These are phyloP conservation scores for Colletotrichum sp. DNA, from an alignment of 2,329 filamentous ascomycete species.

Conservation along the genomic window DNA sequence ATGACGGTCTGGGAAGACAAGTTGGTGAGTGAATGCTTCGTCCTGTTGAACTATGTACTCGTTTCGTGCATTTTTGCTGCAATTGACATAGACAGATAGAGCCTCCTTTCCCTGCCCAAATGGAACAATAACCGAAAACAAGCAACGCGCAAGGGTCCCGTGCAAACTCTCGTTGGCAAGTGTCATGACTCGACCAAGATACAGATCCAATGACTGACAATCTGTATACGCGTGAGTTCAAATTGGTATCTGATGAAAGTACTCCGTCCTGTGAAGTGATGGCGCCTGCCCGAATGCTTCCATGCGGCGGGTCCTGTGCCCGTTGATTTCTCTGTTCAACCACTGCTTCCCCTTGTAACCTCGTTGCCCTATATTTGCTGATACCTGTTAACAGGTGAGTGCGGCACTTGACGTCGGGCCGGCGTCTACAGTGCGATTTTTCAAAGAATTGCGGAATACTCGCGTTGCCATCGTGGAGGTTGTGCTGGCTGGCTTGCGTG, in stretches of 20 bases:
- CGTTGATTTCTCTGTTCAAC: neutral
- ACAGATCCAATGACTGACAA: conserved; percentile 19
- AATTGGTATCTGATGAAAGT: conserved; percentile 21
- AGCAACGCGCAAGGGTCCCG: conserved; percentile 5
- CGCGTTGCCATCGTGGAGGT: neutral
- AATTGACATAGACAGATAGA: conserved; percentile 13
- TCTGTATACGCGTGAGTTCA: conserved; percentile 20
- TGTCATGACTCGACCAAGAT: neutral
- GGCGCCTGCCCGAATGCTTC: conserved; percentile 15
- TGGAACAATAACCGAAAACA: neutral
- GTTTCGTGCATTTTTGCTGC: conserved; percentile 2
- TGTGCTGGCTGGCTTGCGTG: neutral
- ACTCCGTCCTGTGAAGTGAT: conserved; percentile 16
- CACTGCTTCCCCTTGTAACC: neutral
- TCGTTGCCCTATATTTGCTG: neutral
- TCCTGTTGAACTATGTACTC: conserved; percentile 17
- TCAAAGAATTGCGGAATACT: neutral
- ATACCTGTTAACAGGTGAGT: neutral
- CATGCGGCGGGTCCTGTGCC: neutral
- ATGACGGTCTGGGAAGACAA: neutral
- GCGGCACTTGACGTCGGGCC: neutral
- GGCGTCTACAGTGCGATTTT: neutral
- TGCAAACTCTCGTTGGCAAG: conserved; percentile 1
- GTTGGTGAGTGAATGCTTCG: conserved; percentile 15
- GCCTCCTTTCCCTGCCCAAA: conserved; percentile 3